Percentiles rank a stretch among this genome's conserved stretches.
Evolutionary conservation across 441 rosid species (phyloP).

Genomic region (Croton setiger): DNA sequence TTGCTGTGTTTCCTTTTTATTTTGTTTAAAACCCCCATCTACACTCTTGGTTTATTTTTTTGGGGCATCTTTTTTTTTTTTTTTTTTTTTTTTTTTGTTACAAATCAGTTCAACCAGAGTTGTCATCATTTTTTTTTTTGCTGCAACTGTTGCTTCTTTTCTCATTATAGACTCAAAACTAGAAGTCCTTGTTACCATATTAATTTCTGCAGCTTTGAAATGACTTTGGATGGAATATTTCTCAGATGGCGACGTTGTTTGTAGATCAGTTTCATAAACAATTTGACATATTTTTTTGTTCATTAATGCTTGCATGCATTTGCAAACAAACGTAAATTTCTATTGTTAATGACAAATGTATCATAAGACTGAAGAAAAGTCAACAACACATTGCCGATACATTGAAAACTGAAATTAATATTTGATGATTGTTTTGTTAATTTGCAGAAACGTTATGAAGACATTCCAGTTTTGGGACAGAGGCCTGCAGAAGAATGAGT

Average conservation of each 20-base stretch:
- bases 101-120: not conserved
- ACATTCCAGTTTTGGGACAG: constrained; percentile 90
- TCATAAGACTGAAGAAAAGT: not conserved
- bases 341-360: not conserved
- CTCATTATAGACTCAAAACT: not conserved
- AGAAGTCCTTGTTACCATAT: not conserved
- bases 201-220: not conserved
- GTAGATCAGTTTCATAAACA: not conserved
- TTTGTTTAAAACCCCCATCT: no score
- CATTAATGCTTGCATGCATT: not conserved
- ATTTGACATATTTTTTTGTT: not conserved
- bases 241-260: not conserved
- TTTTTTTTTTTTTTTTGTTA: not conserved
- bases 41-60: not conserved
- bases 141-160: not conserved
- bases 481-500: constrained; percentile 73
- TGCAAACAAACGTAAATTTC: not conserved
- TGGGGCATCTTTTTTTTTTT: no score
- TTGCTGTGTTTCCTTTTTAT: no score
- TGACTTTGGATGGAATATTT: not conserved
- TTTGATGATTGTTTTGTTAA: constrained; percentile 19
- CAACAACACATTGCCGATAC: constrained; percentile 3
- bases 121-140: no score
- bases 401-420: not conserved
- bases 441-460: constrained; percentile 86